Evolutionary conservation across 306 rosid genomes (phyloP).

Genomic region (Heteromeles arbutifolia): DNA sequence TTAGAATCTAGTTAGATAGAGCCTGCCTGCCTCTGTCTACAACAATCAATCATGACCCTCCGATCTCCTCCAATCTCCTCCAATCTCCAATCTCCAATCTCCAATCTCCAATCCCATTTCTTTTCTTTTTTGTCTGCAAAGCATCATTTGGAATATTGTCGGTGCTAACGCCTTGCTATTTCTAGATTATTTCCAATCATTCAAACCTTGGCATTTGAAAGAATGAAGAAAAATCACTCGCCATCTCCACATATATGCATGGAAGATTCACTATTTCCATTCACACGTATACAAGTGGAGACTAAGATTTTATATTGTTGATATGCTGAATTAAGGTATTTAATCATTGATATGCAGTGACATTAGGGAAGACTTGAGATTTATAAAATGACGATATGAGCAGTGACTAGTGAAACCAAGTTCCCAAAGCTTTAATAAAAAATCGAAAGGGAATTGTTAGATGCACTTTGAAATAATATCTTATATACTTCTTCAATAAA

Average conservation of each 20-base stretch:
- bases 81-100: not conserved
- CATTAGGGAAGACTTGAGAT: no score
- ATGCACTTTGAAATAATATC: not conserved
- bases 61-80: not conserved
- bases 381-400: not conserved
- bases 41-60: slow-evolving; percentile 1
- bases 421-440: no score
- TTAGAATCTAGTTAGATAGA: not conserved
- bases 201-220: not conserved
- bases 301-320: no score
- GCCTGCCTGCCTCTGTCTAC: not conserved
- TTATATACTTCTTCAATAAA: no score
- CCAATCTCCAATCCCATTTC: not conserved
- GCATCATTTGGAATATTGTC: slow-evolving; percentile 6
- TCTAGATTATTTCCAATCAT: not conserved
- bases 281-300: not conserved
- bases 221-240: no score
- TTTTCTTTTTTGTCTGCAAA: no score
- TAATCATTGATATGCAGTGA: no score
- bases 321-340: not conserved
- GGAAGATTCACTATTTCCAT: no score
- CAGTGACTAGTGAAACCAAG: not conserved
- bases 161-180: slow-evolving; percentile 11
- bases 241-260: no score
- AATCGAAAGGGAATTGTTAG: not conserved